Evolutionary conservation across 2,329 filamentous ascomycete genomes (phyloP).

Genomic region (Colletotrichum siamense): DNA sequence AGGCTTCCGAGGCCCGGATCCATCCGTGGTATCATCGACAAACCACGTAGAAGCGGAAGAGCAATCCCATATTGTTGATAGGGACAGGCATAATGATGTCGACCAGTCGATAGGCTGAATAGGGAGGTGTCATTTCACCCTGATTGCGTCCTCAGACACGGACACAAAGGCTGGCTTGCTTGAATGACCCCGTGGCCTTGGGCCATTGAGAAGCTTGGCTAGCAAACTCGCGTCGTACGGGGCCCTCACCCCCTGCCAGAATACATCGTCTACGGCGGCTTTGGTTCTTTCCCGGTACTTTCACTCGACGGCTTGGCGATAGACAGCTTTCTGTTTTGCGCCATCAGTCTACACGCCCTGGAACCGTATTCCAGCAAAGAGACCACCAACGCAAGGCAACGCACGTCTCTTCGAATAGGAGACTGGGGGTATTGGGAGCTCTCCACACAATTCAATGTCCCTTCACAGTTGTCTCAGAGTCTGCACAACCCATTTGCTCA

Average conservation of each 20-base stretch:
- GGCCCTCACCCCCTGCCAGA: neutral
- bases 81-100: neutral
- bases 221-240: constrained; percentile 10
- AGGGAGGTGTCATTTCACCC: neutral
- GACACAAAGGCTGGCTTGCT: constrained; percentile 15
- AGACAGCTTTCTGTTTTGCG: constrained; percentile 1
- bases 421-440: constrained; percentile 33
- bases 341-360: constrained; percentile 1
- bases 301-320: constrained; percentile 21
- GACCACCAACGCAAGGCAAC: constrained; percentile 1
- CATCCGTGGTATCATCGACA: neutral
- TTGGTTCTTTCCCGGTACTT: neutral
- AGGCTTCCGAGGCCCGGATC: neutral
- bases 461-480: constrained; percentile 48
- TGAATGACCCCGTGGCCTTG: constrained; percentile 16
- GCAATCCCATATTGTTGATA: neutral
- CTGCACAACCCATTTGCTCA: constrained; percentile 43
- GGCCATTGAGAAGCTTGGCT: constrained; percentile 18
- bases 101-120: neutral
- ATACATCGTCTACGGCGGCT: constrained; percentile 1
- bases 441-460: constrained; percentile 40
- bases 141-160: constrained; percentile 1
- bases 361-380: constrained; percentile 9
- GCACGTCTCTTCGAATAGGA: constrained; percentile 25
- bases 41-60: neutral